Evolutionary conservation across 2,329 filamentous ascomycete species (phyloP), one percentile per base, ranked within the genome.

Genomic region (Colletotrichum simmondsii): DNA sequence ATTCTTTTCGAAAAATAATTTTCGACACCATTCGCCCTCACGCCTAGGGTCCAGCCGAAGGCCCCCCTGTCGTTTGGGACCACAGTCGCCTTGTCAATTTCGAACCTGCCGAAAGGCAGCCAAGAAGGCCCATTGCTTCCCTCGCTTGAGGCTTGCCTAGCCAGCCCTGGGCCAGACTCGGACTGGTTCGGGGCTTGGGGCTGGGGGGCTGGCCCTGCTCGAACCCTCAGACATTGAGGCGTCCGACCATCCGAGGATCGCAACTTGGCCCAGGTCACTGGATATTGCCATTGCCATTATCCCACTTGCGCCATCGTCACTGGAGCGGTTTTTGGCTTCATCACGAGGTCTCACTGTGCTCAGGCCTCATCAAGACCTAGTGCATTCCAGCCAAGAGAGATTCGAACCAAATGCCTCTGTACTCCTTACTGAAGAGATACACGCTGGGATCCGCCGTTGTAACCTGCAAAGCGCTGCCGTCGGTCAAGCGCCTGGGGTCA

Each of bases 211-310:
- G 54, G 66, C 66, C 65, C 59, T 65, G 57, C 32, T 37, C 37
- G 59, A 69, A 57, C 65, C 70, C 70, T 72, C 70, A 72, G 70
- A 70, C 65, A 58, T 30, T 67, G 68, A 65, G 68, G 68, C 68
- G 68, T 62, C 68, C 46, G 57, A 71, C 57, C 49, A 58, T n/a
- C 68, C 35, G 57, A 52, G 63, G 63, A 67, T 62, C 57, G 26
- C 58, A 72, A 68, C 65, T 63, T 68, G 69, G 52, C 37, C 68
- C 60, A 65, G 65, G 58, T 37, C 46, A 37, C 16, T 54, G 61
- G 46, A 8, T 16, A 54, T n/a, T 35, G 26, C 12, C 60, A 52
- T 14, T 49, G 26, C 60, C 19, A 24, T 35, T 35, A 49, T 63
- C 42, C 28, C 49, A 54, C 26, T 37, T n/a, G 46, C 61, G 22